These are phyloP conservation scores for Xylaria sp. DNA, from an alignment of 2,329 filamentous ascomycete species.

Conservation along the genomic window DNA sequence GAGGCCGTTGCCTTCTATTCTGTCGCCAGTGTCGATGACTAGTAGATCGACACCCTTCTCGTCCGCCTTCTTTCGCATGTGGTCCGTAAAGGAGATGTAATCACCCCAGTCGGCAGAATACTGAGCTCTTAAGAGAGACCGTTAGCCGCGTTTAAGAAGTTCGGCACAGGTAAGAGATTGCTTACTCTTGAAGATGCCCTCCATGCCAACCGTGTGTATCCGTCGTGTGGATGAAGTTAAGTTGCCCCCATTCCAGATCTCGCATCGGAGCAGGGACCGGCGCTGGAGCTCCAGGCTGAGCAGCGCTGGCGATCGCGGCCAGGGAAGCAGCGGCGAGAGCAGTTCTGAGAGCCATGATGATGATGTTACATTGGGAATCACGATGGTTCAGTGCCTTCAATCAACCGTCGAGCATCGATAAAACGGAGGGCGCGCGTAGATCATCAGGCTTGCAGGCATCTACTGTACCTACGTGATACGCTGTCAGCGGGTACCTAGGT, in stretches of 20 bases:
- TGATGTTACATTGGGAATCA: not conserved
- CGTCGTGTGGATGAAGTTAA: conserved; percentile 97
- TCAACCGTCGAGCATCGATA: not conserved
- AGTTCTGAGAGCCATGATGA: conserved; percentile 36
- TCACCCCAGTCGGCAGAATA: conserved; percentile 98
- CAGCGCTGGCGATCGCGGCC: conserved; percentile 47
- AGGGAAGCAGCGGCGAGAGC: conserved; percentile 43
- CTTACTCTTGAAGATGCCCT: conserved; percentile 87
- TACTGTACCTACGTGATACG: no score
- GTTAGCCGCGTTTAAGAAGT: not conserved
- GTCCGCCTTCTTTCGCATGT: conserved; percentile 79
- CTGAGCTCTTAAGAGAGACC: conserved; percentile 63
- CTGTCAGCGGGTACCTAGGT: no score
- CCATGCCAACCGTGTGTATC: conserved; percentile 96
- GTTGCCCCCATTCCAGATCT: conserved; percentile 84
- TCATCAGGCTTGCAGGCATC: conserved; percentile 1
- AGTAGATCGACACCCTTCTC: conserved; percentile 79
- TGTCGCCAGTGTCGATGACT: conserved; percentile 93
- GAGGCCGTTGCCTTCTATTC: conserved; percentile 90
- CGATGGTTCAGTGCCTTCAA: not conserved
- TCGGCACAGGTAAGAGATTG: not conserved
- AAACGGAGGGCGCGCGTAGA: not conserved
- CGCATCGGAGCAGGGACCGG: conserved; percentile 82
- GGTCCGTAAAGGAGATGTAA: conserved; percentile 88
- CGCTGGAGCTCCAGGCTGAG: conserved; percentile 79